Conservation (phyloP, 2,329 filamentous ascomycete genomes). For the Geosmithia morbida region DNA sequence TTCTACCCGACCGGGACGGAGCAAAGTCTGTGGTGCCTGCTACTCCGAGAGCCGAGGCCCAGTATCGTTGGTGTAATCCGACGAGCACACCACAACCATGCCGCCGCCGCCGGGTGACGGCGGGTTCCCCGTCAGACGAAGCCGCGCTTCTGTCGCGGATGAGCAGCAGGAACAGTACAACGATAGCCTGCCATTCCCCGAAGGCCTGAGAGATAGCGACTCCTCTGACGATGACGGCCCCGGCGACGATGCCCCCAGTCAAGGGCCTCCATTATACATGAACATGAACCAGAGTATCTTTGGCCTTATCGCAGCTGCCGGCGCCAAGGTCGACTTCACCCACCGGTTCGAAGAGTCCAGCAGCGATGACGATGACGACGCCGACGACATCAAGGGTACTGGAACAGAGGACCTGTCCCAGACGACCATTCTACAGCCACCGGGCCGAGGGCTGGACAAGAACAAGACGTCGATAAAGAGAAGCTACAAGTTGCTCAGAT, state of each 20-base stretch:
- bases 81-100: background rate
- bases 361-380: constrained; percentile 60
- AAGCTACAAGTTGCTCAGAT: constrained; percentile 51
- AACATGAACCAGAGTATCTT: constrained; percentile 94
- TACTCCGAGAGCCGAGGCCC: too few species aligned
- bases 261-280: constrained; percentile 36
- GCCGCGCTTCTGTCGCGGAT: background rate
- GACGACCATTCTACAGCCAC: constrained; percentile 22
- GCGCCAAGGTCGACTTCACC: constrained; percentile 70
- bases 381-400: constrained; percentile 22
- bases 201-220: constrained; percentile 34
- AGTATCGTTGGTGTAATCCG: background rate
- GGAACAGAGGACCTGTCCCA: constrained; percentile 22
- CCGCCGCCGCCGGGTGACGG: background rate
- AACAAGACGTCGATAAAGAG: constrained; percentile 33
- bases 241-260: constrained; percentile 21
- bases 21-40: too few species aligned
- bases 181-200: constrained; percentile 32
- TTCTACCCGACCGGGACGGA: background rate
- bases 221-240: constrained; percentile 33
- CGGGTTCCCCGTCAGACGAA: background rate
- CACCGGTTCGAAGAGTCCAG: constrained; percentile 65
- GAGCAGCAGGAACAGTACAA: constrained; percentile 19
- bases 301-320: constrained; percentile 78
- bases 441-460: constrained; percentile 8